Evolutionary conservation across 805 yeast species (phyloP), one percentile per base, ranked within the genome.

Genomic region (Pichia occidentalis): DNA sequence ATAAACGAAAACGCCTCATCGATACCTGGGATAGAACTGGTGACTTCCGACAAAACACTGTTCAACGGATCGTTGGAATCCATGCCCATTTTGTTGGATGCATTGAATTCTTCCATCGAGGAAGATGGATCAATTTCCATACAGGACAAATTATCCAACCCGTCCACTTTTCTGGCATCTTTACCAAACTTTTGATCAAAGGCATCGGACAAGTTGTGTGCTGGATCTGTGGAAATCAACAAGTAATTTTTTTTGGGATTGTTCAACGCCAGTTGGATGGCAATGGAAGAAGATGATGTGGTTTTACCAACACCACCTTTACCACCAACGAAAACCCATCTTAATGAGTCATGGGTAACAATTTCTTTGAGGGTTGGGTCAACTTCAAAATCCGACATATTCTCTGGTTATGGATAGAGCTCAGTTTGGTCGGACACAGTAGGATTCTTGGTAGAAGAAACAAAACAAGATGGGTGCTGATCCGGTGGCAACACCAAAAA

Each of bases 271-370:
- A 92, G 73, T 64, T 92, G 97, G 46, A 88, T 81, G 17, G 99
- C 95, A 50, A 92, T 73, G 18, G 97, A 87, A 32, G 95, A 88
- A 1, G 97, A 90, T 4, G 97, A 85, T 19, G 98, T 92, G 46
- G 99, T 92, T 61, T 92, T 92, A 54, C 99, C 99, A 21, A 92
- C 99, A 64, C 99, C 99, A 61, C 99, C 99, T 68, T 92, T 92
- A 51, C 99, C 99, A 49, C 99, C 99, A 30, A 90, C 97, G 55
- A 92, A 92, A 46, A 92, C 81, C 99, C 99, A 92, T 56, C 84
- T 85, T 56, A 92, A 73, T 10, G 82, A 62, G 20, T 81, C 85
- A 44, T 73, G 78, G 21, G 63, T 48, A 37, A 83, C 66, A 37
- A 84, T 64, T 13, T 84, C 78, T 50, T 76, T 75, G 47, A 84